These are phyloP conservation scores for Tolypocladium pustulatum DNA, from an alignment of 2,329 filamentous ascomycete species.

Conservation along the genomic window DNA sequence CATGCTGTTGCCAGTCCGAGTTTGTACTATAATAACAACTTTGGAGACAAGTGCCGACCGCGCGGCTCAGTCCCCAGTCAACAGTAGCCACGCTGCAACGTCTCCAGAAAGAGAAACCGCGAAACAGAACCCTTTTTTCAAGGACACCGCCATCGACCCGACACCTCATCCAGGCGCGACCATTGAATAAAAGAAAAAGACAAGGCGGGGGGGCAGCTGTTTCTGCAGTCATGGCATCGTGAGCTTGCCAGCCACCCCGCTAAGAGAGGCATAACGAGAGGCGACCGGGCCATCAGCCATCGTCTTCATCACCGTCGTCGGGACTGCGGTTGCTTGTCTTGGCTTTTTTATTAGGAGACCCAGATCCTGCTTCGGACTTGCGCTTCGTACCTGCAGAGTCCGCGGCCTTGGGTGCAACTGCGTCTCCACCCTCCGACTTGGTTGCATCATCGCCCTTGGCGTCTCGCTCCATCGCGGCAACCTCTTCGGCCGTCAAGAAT, in stretches of 20 bases:
- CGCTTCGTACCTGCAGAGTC: constrained; percentile 41
- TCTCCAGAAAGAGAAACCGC: background rate
- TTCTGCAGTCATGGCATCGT: constrained; percentile 25
- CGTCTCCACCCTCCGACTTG: constrained; percentile 19
- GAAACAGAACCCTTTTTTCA: background rate
- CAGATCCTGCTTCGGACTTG: constrained; percentile 43
- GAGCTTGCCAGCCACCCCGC: constrained; percentile 11
- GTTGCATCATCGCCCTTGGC: constrained; percentile 28
- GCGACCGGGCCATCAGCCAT: constrained; percentile 7
- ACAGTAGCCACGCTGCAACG: background rate
- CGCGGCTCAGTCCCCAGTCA: background rate
- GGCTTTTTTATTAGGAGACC: constrained; percentile 44
- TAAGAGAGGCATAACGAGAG: background rate
- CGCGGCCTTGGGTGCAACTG: constrained; percentile 11
- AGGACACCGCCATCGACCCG: constrained; percentile 6
- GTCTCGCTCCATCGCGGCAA: constrained; percentile 73
- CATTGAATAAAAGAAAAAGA: constrained; percentile 6
- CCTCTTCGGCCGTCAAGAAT: constrained; percentile 93
- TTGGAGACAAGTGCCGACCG: background rate
- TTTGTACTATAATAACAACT: constrained; percentile 22
- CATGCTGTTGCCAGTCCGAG: constrained; percentile 28
- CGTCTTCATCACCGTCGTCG: constrained; percentile 29
- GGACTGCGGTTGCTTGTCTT: constrained; percentile 35
- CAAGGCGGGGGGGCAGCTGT: constrained; percentile 1
- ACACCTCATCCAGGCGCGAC: constrained; percentile 4